phyloP scores from a whole-genome alignment of 2,329 filamentous ascomycete species.

The Colletotrichum destructivum region DNA sequence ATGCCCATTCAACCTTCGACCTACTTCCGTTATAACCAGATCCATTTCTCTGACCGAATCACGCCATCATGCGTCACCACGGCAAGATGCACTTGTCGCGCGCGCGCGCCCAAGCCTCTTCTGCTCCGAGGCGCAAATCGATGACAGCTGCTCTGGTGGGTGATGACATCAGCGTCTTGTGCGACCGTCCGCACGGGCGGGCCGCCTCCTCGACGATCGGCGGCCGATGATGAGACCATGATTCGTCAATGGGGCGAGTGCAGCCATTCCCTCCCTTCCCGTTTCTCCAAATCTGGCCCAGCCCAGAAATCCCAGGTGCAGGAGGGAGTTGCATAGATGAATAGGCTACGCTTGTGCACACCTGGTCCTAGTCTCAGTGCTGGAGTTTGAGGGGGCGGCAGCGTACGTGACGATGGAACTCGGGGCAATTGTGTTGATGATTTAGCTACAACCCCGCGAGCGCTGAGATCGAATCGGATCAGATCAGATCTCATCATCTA shows the following conservation, averaged over 20 bases:
- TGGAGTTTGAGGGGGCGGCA: not conserved
- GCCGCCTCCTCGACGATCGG: constrained; percentile 17
- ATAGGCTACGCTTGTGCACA: not conserved
- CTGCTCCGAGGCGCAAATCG: constrained; percentile 33
- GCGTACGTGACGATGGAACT: not conserved
- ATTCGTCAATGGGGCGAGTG: constrained; percentile 30
- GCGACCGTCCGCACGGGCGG: constrained; percentile 4
- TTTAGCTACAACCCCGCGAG: not conserved
- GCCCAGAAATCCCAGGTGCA: not conserved
- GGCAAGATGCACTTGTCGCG: not conserved
- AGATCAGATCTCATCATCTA: not conserved
- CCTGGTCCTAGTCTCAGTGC: not conserved
- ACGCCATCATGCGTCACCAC: constrained; percentile 38
- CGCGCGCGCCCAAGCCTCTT: not conserved
- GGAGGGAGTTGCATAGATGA: not conserved
- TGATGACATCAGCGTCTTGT: constrained; percentile 42
- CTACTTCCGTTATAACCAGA: constrained; percentile 13
- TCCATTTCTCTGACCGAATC: constrained; percentile 20
- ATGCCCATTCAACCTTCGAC: too few species aligned
- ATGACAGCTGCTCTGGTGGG: constrained; percentile 39
- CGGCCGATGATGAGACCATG: constrained; percentile 39
- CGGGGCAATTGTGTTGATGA: not conserved
- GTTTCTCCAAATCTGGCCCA: not conserved
- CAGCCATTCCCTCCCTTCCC: not conserved
- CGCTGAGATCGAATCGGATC: not conserved